Evolutionary conservation across 2,329 filamentous ascomycete species (phyloP).

Genomic region (Aspergillus cejpii): DNA sequence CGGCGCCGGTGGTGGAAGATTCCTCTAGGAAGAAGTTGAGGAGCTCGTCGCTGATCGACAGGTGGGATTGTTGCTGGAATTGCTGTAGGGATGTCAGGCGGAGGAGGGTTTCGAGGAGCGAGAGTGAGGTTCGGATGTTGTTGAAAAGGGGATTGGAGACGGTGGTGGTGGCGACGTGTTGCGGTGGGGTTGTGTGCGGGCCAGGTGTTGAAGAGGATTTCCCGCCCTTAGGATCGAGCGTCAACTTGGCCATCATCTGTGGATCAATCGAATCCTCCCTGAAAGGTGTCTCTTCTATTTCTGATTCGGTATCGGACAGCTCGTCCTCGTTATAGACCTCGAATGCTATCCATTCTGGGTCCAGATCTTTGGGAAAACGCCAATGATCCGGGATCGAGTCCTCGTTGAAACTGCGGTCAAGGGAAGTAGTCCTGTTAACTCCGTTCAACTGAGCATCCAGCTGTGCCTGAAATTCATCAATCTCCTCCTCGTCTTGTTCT

Average conservation of each 20-base stretch:
- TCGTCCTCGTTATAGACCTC: constrained; percentile 69
- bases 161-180: constrained; percentile 21
- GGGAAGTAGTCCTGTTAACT: not conserved
- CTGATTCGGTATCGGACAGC: constrained; percentile 49
- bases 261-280: constrained; percentile 36
- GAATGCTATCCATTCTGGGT: constrained; percentile 85
- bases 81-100: constrained; percentile 82
- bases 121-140: constrained; percentile 60
- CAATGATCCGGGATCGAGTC: constrained; percentile 42
- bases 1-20: constrained; percentile 59
- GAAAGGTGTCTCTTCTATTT: constrained; percentile 29
- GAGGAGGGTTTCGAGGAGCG: constrained; percentile 80
- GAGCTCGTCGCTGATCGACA: constrained; percentile 84
- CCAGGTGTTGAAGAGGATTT: constrained; percentile 23
- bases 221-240: constrained; percentile 28
- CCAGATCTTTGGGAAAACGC: constrained; percentile 65
- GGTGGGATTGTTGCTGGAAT: constrained; percentile 81
- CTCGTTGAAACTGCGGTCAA: constrained; percentile 22
- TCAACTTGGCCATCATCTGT: constrained; percentile 45
- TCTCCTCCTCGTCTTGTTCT: constrained; percentile 27
- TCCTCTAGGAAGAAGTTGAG: constrained; percentile 79
- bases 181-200: constrained; percentile 28
- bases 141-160: constrained; percentile 46
- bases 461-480: constrained; percentile 40
- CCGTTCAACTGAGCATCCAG: constrained; percentile 36